These are phyloP conservation scores for Aspergillus niger DNA, from an alignment of 2,329 filamentous ascomycete genomes.

Conservation along the genomic window DNA sequence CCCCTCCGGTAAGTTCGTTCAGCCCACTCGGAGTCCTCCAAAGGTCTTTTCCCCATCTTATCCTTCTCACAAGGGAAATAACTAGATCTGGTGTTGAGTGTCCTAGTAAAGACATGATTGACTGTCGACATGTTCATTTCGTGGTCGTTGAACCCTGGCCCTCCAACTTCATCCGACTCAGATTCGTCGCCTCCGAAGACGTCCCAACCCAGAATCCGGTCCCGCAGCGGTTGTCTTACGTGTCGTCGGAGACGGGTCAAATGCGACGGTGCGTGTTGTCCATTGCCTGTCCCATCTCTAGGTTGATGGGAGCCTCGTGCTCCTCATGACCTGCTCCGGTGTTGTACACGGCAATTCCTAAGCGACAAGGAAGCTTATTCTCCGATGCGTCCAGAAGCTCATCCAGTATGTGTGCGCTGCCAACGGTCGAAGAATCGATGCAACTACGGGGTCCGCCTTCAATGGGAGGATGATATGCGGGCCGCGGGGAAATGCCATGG, in stretches of 20 bases:
- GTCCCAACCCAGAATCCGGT: neutral
- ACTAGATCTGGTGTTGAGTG: neutral
- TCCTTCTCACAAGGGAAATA: neutral
- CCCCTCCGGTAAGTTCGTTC: neutral
- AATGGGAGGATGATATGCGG: constrained; percentile 13
- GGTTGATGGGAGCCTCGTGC: neutral
- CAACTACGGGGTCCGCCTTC: constrained; percentile 6
- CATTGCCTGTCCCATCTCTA: neutral
- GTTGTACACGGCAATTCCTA: neutral
- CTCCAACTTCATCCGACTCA: neutral
- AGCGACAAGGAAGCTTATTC: neutral
- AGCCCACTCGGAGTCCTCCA: neutral
- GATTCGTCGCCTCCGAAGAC: neutral
- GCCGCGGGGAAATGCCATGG: constrained; percentile 10
- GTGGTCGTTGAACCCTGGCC: constrained; percentile 2
- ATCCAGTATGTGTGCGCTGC: constrained; percentile 8
- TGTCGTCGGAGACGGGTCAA: constrained; percentile 12
- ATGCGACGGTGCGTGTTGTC: constrained; percentile 9
- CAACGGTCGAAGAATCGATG: constrained; percentile 5
- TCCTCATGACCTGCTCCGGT: too few relatives aligned
- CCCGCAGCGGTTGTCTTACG: constrained; percentile 9
- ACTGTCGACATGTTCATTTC: constrained; percentile 2
- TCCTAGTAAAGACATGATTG: neutral
- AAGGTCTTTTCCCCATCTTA: neutral
- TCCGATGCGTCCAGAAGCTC: neutral